phyloP scores from a whole-genome alignment of 768 basidiomycete genomes.

The Phylloporus rhodoxanthus region DNA sequence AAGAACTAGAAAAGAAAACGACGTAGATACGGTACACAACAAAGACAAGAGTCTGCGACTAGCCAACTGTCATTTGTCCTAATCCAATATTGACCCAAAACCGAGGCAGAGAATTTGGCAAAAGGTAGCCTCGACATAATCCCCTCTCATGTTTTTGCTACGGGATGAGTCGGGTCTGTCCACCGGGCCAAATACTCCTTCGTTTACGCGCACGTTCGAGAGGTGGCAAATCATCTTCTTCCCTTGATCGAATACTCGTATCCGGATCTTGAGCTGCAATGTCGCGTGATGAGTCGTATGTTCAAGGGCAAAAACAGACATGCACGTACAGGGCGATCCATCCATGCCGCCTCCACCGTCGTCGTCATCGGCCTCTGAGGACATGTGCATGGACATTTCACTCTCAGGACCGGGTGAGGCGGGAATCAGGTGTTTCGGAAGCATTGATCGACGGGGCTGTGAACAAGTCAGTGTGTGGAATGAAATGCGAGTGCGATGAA shows the following conservation, averaged over 20 bases:
- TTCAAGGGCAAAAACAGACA: background rate
- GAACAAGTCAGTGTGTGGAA: background rate
- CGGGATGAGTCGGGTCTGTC: conserved; percentile 24
- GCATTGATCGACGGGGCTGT: conserved; percentile 69
- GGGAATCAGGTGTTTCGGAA: conserved; percentile 54
- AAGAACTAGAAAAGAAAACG: background rate
- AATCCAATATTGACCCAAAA: background rate
- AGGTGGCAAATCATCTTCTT: conserved; percentile 58
- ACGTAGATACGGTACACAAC: conserved; percentile 4
- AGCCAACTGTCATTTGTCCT: background rate
- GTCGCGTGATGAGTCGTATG: conserved; percentile 2
- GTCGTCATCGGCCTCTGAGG: conserved; percentile 27
- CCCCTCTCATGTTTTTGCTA: background rate
- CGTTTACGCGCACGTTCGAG: conserved; percentile 63
- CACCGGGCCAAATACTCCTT: conserved; percentile 32
- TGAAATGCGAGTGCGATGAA: background rate
- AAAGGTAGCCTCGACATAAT: background rate
- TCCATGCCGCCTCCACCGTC: conserved; percentile 24
- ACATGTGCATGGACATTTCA: conserved; percentile 12
- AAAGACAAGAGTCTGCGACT: background rate
- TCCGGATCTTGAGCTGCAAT: conserved; percentile 23
- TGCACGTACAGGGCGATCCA: conserved; percentile 21
- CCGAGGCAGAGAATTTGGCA: background rate
- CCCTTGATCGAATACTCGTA: conserved; percentile 27
- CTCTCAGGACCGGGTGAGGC: conserved; percentile 14